phyloP scores from a whole-genome alignment of 345 rosid species.

The Citrus reticulata region DNA sequence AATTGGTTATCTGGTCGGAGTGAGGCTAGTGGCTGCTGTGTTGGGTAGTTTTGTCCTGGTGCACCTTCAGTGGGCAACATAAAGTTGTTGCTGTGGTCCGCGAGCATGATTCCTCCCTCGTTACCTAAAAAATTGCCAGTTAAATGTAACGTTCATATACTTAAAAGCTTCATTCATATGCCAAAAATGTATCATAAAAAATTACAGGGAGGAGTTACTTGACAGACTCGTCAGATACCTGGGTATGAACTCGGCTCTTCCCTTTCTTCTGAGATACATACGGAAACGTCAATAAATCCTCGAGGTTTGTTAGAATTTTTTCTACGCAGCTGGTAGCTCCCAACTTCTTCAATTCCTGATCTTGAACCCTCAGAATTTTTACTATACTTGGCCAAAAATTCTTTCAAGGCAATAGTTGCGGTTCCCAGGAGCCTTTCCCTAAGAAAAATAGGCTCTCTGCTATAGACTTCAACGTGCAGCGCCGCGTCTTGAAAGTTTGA shows the following conservation, averaged over 20 bases:
- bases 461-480: conserved; percentile 67
- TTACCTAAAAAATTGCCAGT: conserved; percentile 34
- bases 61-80: conserved; percentile 24
- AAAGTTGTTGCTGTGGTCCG: conserved; percentile 28
- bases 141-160: background rate
- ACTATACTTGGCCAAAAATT: conserved; percentile 52
- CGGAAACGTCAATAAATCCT: conserved; percentile 78
- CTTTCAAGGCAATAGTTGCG: conserved; percentile 61
- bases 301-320: conserved; percentile 56
- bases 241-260: conserved; percentile 33
- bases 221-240: conserved; percentile 25
- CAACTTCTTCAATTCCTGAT: conserved; percentile 44
- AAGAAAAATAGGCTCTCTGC: conserved; percentile 87
- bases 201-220: background rate
- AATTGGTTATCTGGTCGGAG: conserved; percentile 23
- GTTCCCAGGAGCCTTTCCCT: conserved; percentile 74
- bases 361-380: conserved; percentile 31
- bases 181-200: background rate
- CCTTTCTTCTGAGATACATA: conserved; percentile 51
- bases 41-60: conserved; percentile 14
- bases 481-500: conserved; percentile 38
- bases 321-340: conserved; percentile 81
- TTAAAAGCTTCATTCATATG: background rate
- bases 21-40: conserved; percentile 20
- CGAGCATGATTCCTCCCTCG: conserved; percentile 46